These are phyloP conservation scores for Neonectria ditissima DNA, from an alignment of 2,329 filamentous ascomycete species.

Conservation along the genomic window DNA sequence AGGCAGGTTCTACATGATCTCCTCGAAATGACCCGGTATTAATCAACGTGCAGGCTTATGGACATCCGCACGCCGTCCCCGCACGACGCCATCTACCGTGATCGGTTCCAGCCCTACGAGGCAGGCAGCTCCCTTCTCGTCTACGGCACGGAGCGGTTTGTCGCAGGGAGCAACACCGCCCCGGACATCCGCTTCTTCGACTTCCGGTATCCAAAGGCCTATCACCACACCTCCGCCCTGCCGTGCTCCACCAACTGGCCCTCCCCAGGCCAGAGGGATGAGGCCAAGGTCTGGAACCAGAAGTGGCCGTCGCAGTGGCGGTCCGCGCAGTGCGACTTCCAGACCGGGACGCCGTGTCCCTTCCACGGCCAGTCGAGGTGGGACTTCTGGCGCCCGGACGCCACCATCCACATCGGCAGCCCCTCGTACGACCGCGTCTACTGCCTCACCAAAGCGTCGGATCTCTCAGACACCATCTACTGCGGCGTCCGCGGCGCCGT, in stretches of 20 bases:
- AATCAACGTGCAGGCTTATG: slow-evolving; percentile 51
- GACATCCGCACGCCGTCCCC: slow-evolving; percentile 63
- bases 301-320: slow-evolving; percentile 29
- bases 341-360: slow-evolving; percentile 52
- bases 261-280: slow-evolving; percentile 43
- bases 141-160: slow-evolving; percentile 63
- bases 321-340: slow-evolving; percentile 50
- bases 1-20: slow-evolving; percentile 43
- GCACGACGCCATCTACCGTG: slow-evolving; percentile 63
- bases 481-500: slow-evolving; percentile 62
- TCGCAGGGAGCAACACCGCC: slow-evolving; percentile 60
- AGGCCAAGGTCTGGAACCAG: slow-evolving; percentile 23
- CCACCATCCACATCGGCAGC: slow-evolving; percentile 58
- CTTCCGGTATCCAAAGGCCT: slow-evolving; percentile 62
- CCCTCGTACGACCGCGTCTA: slow-evolving; percentile 53
- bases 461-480: slow-evolving; percentile 61
- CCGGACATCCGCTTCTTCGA: slow-evolving; percentile 64
- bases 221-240: slow-evolving; percentile 61
- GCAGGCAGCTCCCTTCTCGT: slow-evolving; percentile 61
- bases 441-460: slow-evolving; percentile 60
- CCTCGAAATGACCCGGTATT: background rate
- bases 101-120: slow-evolving; percentile 62
- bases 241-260: slow-evolving; percentile 57
- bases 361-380: slow-evolving; percentile 60
- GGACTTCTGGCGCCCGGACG: slow-evolving; percentile 62